Conservation (phyloP, 345 rosid species). For the Syzygium grande region DNA sequence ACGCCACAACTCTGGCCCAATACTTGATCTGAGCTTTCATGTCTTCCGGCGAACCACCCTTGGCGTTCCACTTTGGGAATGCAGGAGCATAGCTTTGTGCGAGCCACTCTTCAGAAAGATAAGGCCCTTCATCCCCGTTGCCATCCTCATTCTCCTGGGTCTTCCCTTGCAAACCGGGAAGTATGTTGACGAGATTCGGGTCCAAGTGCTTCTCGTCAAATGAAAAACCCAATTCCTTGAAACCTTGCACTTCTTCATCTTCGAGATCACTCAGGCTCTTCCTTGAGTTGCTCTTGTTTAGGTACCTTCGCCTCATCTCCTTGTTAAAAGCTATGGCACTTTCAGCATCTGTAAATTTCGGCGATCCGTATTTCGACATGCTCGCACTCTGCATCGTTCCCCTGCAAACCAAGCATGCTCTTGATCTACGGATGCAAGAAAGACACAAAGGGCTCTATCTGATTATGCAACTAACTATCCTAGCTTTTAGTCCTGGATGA, state of each 20-base stretch:
- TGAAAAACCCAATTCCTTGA: constrained; percentile 1
- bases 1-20: constrained; percentile 14
- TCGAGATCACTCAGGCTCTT: constrained; percentile 4
- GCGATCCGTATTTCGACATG: not conserved
- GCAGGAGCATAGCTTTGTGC: not conserved
- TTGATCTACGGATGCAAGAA: not conserved
- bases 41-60: not conserved
- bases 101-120: constrained; percentile 8
- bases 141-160: not conserved
- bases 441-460: not conserved
- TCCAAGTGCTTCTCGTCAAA: not conserved
- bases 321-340: not conserved
- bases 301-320: constrained; percentile 11
- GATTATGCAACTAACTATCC: not conserved
- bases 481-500: not conserved
- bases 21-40: constrained; percentile 10
- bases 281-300: constrained; percentile 2
- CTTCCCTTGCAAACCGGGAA: not conserved
- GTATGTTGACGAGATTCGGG: not conserved
- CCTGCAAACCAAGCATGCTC: not conserved
- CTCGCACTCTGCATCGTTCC: not conserved
- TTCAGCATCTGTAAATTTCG: not conserved
- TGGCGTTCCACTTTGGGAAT: constrained; percentile 6
- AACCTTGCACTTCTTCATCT: not conserved
- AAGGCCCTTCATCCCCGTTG: not conserved